Base-by-base conservation (phyloP, 1,139 yeast species). In the Blastobotrys aristatus region DNA sequence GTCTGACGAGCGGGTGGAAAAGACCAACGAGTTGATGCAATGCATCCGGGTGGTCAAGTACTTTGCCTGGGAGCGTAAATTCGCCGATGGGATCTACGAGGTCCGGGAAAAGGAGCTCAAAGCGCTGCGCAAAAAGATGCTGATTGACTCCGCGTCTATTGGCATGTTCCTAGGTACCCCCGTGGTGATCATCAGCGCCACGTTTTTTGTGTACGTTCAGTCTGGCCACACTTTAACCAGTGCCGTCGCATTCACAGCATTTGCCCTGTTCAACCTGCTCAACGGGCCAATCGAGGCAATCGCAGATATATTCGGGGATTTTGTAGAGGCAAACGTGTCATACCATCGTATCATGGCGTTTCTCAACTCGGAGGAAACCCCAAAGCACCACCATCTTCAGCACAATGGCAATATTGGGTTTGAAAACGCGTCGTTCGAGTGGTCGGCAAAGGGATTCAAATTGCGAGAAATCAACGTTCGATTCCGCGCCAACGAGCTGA, bases 21-120 rank as follows among this genome's bases (percentile, higher is more conserved):
- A 87, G 66, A 76, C 92, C 58, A 92, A 88, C 64, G 97, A 92
- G 68, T 80, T 95, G n/a, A 80, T 92, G 58, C 95, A 85, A 67
- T 84, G 92, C 56, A 90, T 92, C 54, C 79, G 97, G 66, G 87
- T 92, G 59, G 83, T 92, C 70, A 92, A 92, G 67, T 89, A 86
- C 61, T 92, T 92, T 64, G 96, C 96, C 5, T 92, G 97, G 97
- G 98, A 92, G 67, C 76, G 79, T 37, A 82, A 83, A 59, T 90
- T 90, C 64, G 81, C 78, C 55, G 80, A 82, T 47, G 79, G 77
- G 39, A 84, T 90, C 50, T 69, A 80, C 68, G 73, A 77, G 32
- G 74, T 88, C 48, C 82, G 97, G 71, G 75, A 75, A 33, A 80
- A 81, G 48, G 98, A 92, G 66, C 66, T 90, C 52, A 53, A 61